Percentiles rank a stretch among this genome's conserved stretches.
Conservation (phyloP, 2,329 filamentous ascomycete genomes). For the Exserohilum rostratum region DNA sequence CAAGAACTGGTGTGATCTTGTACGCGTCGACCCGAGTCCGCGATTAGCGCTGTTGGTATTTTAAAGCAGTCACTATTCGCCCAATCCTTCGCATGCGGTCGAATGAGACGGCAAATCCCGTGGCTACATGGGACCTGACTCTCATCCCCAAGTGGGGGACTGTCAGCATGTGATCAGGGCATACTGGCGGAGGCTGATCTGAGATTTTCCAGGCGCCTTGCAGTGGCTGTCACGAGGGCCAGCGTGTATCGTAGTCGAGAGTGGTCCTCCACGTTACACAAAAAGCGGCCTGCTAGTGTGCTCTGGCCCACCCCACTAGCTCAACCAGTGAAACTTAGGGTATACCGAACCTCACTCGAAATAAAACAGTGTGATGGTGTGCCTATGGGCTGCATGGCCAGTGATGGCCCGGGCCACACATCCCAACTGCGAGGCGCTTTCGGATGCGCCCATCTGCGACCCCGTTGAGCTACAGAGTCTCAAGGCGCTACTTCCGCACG, state of each 20-base stretch:
- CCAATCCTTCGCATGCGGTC: constrained; percentile 17
- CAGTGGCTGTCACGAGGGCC: constrained; percentile 18
- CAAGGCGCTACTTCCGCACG: constrained; percentile 10
- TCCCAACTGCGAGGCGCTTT: constrained; percentile 11
- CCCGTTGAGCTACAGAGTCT: constrained; percentile 25
- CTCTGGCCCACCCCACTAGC: constrained; percentile 2
- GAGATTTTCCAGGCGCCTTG: constrained; percentile 4
- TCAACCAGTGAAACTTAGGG: not conserved
- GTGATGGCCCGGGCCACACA: constrained; percentile 15
- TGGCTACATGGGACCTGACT: constrained; percentile 8
- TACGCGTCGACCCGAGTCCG: constrained; percentile 32
- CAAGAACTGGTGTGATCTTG: constrained; percentile 16
- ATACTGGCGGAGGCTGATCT: constrained; percentile 2
- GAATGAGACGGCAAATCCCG: constrained; percentile 10
- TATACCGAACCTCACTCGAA: constrained; percentile 27
- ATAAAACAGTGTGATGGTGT: constrained; percentile 24
- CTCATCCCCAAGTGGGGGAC: constrained; percentile 2
- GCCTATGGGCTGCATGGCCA: constrained; percentile 8
- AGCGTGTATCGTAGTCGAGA: constrained; percentile 13
- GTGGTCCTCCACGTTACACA: constrained; percentile 5
- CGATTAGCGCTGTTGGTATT: constrained; percentile 15
- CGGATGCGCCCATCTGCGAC: constrained; percentile 25
- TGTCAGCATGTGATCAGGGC: constrained; percentile 12
- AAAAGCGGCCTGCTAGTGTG: constrained; percentile 12
- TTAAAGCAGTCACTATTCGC: constrained; percentile 14